These are phyloP conservation scores for Fremontodendron californicum DNA, from an alignment of 345 rosid species.

Conservation along the genomic window DNA sequence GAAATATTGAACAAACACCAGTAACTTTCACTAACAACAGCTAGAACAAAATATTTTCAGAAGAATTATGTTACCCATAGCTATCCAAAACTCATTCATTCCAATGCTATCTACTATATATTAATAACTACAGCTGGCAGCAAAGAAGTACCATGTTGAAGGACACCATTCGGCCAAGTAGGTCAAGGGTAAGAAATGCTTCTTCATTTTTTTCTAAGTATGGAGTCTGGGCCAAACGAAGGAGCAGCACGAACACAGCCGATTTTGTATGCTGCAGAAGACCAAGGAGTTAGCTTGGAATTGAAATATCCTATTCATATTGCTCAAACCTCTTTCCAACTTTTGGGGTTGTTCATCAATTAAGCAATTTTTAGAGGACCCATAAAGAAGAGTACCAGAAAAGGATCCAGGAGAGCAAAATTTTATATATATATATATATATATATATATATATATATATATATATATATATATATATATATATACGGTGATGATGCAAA, in stretches of 20 bases:
- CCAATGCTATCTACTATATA: neutral
- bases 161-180: conserved; percentile 72
- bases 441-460: too few relatives aligned
- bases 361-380: neutral
- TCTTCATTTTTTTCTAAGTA: conserved; percentile 53
- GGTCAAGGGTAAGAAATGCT: conserved; percentile 59
- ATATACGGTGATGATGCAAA: neutral
- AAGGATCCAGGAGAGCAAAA: neutral
- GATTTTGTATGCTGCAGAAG: conserved; percentile 66
- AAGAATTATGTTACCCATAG: neutral
- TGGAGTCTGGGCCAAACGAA: conserved; percentile 67
- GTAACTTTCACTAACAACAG: neutral
- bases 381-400: neutral
- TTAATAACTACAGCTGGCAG: conserved; percentile 10
- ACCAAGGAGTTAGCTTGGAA: conserved; percentile 16
- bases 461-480: too few relatives aligned
- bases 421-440: too few relatives aligned
- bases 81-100: neutral
- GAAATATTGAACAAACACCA: conserved; percentile 13
- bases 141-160: conserved; percentile 57
- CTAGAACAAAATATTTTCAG: neutral
- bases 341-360: neutral
- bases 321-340: neutral
- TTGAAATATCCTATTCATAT: neutral
- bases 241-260: conserved; percentile 64